Evolutionary conservation across 2,329 filamentous ascomycete species (phyloP).

Genomic region (Colletotrichum shisoi): DNA sequence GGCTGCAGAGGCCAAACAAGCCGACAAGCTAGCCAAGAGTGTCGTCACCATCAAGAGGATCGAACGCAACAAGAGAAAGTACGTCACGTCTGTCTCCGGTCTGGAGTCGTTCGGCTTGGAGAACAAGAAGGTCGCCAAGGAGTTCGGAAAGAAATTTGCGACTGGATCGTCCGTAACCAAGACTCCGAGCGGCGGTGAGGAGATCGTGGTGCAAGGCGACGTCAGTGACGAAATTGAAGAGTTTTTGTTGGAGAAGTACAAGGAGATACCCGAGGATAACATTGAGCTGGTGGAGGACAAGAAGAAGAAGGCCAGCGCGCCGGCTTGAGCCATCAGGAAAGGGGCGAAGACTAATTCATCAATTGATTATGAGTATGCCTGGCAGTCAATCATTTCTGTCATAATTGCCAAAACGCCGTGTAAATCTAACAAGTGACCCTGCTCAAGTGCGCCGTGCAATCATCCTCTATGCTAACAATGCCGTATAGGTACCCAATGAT

Average conservation of each 20-base stretch:
- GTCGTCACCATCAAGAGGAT: slow-evolving; percentile 94
- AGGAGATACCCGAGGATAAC: slow-evolving; percentile 91
- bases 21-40: slow-evolving; percentile 81
- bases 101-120: slow-evolving; percentile 91
- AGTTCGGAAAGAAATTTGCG: slow-evolving; percentile 98
- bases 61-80: slow-evolving; percentile 97
- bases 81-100: slow-evolving; percentile 89
- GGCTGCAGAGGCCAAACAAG: slow-evolving; percentile 82
- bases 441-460: slow-evolving; percentile 14
- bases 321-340: slow-evolving; percentile 11
- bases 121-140: slow-evolving; percentile 94
- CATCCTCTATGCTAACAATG: neutral
- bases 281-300: slow-evolving; percentile 95
- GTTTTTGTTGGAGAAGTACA: slow-evolving; percentile 87
- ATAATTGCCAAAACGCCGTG: slow-evolving; percentile 26
- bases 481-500: neutral
- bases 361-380: slow-evolving; percentile 32
- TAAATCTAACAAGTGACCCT: slow-evolving; percentile 1
- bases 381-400: slow-evolving; percentile 19
- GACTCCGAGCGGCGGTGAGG: slow-evolving; percentile 82
- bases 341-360: slow-evolving; percentile 2
- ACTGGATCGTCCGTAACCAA: slow-evolving; percentile 94
- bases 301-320: slow-evolving; percentile 71
- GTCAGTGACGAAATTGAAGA: slow-evolving; percentile 94
- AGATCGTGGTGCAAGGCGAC: slow-evolving; percentile 98